Evolutionary conservation across 2,329 filamentous ascomycete genomes (phyloP).

Genomic region (Penicillium sclerotigenum): DNA sequence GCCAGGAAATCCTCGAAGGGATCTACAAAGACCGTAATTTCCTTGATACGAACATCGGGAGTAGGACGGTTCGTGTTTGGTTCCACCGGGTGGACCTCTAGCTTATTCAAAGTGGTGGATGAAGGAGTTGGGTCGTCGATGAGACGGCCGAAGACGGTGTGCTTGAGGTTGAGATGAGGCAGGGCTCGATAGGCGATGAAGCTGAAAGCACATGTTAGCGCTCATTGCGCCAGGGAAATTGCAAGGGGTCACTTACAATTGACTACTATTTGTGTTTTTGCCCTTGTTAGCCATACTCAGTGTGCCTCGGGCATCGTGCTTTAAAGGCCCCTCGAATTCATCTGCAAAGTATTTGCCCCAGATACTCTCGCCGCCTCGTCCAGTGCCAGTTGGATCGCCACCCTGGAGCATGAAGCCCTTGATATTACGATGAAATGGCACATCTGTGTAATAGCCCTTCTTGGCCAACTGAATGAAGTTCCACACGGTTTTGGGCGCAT

Average conservation of each 20-base stretch:
- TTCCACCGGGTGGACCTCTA: constrained; percentile 76
- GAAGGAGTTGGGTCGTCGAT: constrained; percentile 60
- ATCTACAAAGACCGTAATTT: constrained; percentile 83
- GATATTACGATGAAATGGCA: constrained; percentile 90
- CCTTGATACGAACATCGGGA: constrained; percentile 74
- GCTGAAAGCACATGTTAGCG: constrained; percentile 27
- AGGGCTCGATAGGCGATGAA: constrained; percentile 87
- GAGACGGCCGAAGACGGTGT: constrained; percentile 91
- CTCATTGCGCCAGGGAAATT: background rate
- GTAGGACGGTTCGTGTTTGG: constrained; percentile 69
- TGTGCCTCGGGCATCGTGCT: constrained; percentile 77
- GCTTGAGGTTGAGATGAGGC: constrained; percentile 86
- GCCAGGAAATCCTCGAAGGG: constrained; percentile 92
- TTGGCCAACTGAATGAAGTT: constrained; percentile 89
- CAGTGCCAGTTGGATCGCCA: constrained; percentile 88
- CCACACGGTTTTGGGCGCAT: constrained; percentile 90
- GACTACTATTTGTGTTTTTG: constrained; percentile 92
- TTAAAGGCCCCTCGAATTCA: constrained; percentile 83
- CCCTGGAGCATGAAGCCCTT: constrained; percentile 97
- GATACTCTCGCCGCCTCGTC: constrained; percentile 81
- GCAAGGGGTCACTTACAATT: constrained; percentile 56
- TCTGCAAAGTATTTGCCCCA: constrained; percentile 96
- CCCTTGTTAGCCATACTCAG: constrained; percentile 98
- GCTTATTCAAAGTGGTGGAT: constrained; percentile 57
- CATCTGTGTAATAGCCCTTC: constrained; percentile 81